Evolutionary conservation across 805 yeast species (phyloP).

Genomic region (Lipomyces orientalis): DNA sequence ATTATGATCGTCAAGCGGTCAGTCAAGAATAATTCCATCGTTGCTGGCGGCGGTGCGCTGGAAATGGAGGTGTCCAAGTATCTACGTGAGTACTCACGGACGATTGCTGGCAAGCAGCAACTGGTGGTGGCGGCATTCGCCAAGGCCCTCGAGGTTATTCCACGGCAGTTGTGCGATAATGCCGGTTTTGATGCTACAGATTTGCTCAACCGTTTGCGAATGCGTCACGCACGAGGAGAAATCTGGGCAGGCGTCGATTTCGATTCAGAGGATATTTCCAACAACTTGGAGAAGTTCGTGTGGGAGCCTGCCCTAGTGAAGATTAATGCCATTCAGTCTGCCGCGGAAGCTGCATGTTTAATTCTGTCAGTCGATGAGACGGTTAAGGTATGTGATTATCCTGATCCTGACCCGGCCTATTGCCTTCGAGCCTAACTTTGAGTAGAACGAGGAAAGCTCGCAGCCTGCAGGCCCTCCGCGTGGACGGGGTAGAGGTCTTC

Average conservation of each 20-base stretch:
- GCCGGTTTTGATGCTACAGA: constrained; percentile 99
- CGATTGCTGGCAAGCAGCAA: constrained; percentile 96
- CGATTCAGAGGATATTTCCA: constrained; percentile 75
- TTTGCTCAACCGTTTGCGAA: constrained; percentile 83
- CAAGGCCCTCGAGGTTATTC: constrained; percentile 91
- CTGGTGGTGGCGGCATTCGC: constrained; percentile 91
- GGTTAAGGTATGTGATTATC: constrained; percentile 39
- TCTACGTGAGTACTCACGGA: constrained; percentile 82
- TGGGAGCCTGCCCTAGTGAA: constrained; percentile 99
- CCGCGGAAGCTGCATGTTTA: constrained; percentile 94
- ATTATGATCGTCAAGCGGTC: constrained; percentile 98
- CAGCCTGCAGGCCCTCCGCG: constrained; percentile 42
- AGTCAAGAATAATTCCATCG: constrained; percentile 80
- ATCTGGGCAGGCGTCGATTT: constrained; percentile 93
- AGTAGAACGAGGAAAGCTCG: constrained; percentile 48
- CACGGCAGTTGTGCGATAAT: constrained; percentile 96
- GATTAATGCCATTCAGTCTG: constrained; percentile 90
- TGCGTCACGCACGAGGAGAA: constrained; percentile 94
- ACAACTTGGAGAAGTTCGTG: constrained; percentile 83
- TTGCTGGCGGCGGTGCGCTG: constrained; percentile 99
- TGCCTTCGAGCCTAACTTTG: background rate
- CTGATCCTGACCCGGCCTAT: background rate
- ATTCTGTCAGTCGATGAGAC: constrained; percentile 97
- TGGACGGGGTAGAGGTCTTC: constrained; percentile 36
- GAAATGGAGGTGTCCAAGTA: constrained; percentile 95